Conservation (phyloP, 2,329 filamentous ascomycete species). For the Gyromitra esculenta region DNA sequence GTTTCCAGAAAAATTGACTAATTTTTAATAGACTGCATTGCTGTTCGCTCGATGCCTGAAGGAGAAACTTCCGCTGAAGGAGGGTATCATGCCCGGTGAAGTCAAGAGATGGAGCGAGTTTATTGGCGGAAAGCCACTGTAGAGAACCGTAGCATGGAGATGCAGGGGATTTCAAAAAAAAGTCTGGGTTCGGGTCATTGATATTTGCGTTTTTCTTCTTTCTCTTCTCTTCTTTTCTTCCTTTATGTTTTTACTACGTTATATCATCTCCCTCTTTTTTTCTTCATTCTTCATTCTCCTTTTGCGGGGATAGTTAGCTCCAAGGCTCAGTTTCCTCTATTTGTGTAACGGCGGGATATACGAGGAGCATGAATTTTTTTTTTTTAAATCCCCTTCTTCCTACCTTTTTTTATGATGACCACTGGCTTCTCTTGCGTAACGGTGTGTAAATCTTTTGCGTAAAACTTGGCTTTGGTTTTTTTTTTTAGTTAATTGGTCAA, state of each 20-base stretch:
- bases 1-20: conserved; percentile 58
- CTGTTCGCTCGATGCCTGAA: conserved; percentile 97
- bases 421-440: not conserved
- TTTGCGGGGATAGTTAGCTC: not conserved
- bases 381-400: not conserved
- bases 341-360: not conserved
- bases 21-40: conserved; percentile 77
- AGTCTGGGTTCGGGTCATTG: conserved; percentile 1
- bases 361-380: too few species aligned
- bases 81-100: conserved; percentile 85
- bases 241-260: conserved; percentile 24
- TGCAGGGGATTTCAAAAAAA: conserved; percentile 1
- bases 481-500: not conserved
- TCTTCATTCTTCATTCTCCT: not conserved
- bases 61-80: conserved; percentile 88
- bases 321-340: not conserved
- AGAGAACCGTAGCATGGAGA: conserved; percentile 56
- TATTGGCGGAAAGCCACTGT: conserved; percentile 84
- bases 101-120: conserved; percentile 96
- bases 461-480: not conserved
- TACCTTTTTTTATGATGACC: too few species aligned
- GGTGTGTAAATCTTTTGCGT: conserved; percentile 2
- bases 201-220: conserved; percentile 16
- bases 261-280: conserved; percentile 29
- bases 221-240: not conserved